Percentiles rank a stretch among this genome's conserved stretches.
Conservation (phyloP, 1,284 basidiomycete genomes). For the Trichosporon faecale region DNA sequence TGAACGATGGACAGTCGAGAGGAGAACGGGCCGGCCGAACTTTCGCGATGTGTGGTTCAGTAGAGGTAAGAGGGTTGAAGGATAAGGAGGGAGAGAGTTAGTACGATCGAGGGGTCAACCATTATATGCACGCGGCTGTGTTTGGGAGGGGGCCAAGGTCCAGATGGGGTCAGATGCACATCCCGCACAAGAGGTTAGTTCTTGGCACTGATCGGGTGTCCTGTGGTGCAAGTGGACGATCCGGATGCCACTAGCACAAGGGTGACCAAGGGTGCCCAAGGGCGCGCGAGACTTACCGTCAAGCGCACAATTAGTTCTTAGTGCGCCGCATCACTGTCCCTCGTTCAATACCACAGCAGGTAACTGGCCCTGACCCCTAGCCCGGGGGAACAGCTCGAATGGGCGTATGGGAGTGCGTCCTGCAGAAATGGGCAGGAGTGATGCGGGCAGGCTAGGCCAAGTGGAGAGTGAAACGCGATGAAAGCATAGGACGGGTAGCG, state of each 20-base stretch:
- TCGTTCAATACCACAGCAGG: not conserved
- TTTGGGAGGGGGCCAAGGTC: not conserved
- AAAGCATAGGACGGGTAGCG: not conserved
- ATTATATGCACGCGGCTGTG: constrained; percentile 3
- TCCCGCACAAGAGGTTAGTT: constrained; percentile 3
- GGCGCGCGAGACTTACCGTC: not conserved
- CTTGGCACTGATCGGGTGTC: not conserved
- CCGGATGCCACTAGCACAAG: not conserved
- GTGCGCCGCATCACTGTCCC: not conserved
- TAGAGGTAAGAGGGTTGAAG: constrained; percentile 1
- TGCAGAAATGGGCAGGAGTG: not conserved
- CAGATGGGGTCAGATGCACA: not conserved
- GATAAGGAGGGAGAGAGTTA: not conserved
- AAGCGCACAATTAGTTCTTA: not conserved
- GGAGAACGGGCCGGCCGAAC: constrained; percentile 7
- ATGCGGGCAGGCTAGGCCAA: not conserved
- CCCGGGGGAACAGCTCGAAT: not conserved
- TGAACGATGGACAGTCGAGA: not conserved
- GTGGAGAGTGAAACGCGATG: not conserved
- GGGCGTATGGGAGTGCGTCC: not conserved
- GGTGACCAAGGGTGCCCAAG: not conserved
- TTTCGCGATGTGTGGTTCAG: not conserved
- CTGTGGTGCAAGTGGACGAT: not conserved
- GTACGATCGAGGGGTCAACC: not conserved
- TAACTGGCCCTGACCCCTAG: not conserved